These are phyloP conservation scores for Obba rivulosa DNA, from an alignment of 768 basidiomycete species.

Conservation along the genomic window DNA sequence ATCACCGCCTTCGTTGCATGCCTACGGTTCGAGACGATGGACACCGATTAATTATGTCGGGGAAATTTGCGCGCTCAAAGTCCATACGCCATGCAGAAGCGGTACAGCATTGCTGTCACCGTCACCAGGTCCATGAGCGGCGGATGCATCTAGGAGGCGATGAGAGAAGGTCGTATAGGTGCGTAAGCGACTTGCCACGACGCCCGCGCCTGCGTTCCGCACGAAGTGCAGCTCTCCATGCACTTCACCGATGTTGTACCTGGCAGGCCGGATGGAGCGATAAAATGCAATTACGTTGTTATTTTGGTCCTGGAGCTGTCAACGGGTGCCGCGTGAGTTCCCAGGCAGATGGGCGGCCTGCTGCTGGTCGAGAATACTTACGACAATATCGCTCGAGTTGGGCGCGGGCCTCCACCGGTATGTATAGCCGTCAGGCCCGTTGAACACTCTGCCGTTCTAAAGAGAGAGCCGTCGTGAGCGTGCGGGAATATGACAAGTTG, in stretches of 20 bases:
- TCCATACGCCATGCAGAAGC: slow-evolving; percentile 57
- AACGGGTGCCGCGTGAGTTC: slow-evolving; percentile 12
- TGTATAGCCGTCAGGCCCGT: slow-evolving; percentile 74
- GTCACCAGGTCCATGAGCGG: slow-evolving; percentile 89
- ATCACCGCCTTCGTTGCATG: neutral
- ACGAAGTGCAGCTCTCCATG: slow-evolving; percentile 83
- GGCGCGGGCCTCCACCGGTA: slow-evolving; percentile 78
- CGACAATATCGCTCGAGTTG: slow-evolving; percentile 45
- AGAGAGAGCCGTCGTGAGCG: slow-evolving; percentile 5
- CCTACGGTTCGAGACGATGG: neutral
- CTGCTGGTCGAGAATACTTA: slow-evolving; percentile 38
- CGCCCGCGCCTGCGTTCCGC: slow-evolving; percentile 72
- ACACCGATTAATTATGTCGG: neutral
- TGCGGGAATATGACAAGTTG: neutral
- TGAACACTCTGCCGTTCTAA: slow-evolving; percentile 51
- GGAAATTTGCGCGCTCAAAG: slow-evolving; percentile 25
- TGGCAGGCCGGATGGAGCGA: slow-evolving; percentile 69
- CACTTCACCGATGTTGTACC: slow-evolving; percentile 83
- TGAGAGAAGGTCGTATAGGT: slow-evolving; percentile 6
- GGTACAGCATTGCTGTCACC: slow-evolving; percentile 81
- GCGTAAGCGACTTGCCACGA: slow-evolving; percentile 51
- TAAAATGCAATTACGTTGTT: slow-evolving; percentile 73
- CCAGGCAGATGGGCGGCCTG: slow-evolving; percentile 1
- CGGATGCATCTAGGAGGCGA: slow-evolving; percentile 60
- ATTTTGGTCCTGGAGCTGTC: slow-evolving; percentile 67